Evolutionary conservation across 2,329 filamentous ascomycete species (phyloP).

Genomic region (Penicillium sumatraense): DNA sequence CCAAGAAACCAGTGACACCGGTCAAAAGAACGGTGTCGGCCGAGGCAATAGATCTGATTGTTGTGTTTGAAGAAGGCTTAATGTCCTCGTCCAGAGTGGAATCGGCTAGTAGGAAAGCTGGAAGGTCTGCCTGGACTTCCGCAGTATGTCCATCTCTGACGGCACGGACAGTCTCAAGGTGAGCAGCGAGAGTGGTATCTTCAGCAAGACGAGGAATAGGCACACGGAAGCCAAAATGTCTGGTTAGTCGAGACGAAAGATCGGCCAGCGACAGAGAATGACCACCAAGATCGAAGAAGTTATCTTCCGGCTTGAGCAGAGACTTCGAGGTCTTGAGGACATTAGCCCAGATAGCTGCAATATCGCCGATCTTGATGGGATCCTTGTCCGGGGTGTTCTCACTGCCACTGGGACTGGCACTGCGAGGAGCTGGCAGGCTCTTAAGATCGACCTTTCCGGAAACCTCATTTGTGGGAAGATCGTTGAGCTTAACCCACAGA

Average conservation of each 20-base stretch:
- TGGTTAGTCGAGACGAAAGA: conserved; percentile 70
- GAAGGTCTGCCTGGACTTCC: conserved; percentile 75
- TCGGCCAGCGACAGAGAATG: conserved; percentile 80
- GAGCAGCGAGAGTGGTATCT: conserved; percentile 72
- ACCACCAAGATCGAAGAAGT: conserved; percentile 81
- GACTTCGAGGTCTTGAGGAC: conserved; percentile 67
- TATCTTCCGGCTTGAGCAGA: conserved; percentile 69
- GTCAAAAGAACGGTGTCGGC: conserved; percentile 73
- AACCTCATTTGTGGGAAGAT: conserved; percentile 75
- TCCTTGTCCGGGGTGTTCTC: conserved; percentile 59
- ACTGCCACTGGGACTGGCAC: conserved; percentile 51
- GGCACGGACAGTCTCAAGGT: conserved; percentile 71
- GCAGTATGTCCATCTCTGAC: conserved; percentile 74
- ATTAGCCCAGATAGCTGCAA: conserved; percentile 74
- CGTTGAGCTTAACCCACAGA: conserved; percentile 74
- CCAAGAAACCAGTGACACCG: conserved; percentile 76
- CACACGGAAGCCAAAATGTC: conserved; percentile 73
- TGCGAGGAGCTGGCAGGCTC: conserved; percentile 68
- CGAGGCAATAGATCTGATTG: conserved; percentile 64
- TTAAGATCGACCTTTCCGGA: conserved; percentile 80
- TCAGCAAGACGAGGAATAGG: conserved; percentile 73
- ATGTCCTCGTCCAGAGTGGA: conserved; percentile 73
- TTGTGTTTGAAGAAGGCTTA: conserved; percentile 55
- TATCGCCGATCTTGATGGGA: conserved; percentile 67
- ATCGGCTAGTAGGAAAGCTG: conserved; percentile 70